Evolutionary conservation across 2,329 filamentous ascomycete species (phyloP).

Genomic region (Sordariomycetes sp.): DNA sequence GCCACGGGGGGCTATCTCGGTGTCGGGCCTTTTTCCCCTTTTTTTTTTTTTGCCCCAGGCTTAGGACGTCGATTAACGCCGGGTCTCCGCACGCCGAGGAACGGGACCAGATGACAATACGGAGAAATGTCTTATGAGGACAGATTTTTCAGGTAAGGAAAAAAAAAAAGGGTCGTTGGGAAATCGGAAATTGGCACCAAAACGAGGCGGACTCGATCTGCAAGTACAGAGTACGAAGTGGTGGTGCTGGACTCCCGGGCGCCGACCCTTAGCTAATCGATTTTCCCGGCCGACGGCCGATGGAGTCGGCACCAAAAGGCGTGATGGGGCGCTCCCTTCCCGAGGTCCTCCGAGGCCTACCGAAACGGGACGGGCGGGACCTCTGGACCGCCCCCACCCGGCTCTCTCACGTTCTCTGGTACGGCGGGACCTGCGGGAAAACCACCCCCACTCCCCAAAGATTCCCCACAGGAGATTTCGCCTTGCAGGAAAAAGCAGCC

Average conservation of each 20-base stretch:
- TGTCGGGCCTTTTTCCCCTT: background rate
- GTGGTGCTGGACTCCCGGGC: no score
- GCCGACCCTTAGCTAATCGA: no score
- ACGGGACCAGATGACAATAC: background rate
- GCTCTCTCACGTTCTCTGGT: background rate
- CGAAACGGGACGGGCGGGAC: background rate
- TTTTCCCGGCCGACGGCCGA: background rate
- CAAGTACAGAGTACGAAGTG: no score
- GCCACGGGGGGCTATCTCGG: background rate
- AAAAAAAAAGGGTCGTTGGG: no score
- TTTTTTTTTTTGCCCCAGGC: background rate
- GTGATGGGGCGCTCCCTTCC: background rate
- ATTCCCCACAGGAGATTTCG: background rate
- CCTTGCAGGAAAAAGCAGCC: background rate
- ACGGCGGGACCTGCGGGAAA: background rate
- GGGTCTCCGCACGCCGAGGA: background rate
- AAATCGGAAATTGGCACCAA: no score
- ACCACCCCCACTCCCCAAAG: background rate
- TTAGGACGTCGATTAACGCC: background rate
- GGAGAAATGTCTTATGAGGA: no score
- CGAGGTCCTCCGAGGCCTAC: background rate
- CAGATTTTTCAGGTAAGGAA: no score
- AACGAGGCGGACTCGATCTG: no score
- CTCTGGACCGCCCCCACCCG: no score
- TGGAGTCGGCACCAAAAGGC: background rate